Evolutionary conservation across 768 basidiomycete genomes (phyloP).

Genomic region (Lyophyllum shimeji): DNA sequence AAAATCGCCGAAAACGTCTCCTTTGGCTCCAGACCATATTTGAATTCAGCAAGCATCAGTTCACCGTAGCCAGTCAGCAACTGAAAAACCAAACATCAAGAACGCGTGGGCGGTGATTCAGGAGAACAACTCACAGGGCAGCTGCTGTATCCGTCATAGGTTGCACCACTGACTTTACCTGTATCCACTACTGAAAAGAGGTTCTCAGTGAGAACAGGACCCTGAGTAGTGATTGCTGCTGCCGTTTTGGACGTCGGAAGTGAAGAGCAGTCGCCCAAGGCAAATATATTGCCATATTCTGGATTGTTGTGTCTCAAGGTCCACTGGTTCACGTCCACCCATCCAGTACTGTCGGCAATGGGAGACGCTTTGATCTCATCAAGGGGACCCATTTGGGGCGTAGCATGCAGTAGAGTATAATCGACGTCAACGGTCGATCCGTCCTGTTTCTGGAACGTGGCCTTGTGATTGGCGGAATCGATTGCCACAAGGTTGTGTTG

Average conservation of each 20-base stretch:
- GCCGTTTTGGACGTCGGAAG: slow-evolving; percentile 96
- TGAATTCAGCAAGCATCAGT: slow-evolving; percentile 90
- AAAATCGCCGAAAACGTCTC: slow-evolving; percentile 76
- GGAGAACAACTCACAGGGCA: slow-evolving; percentile 63
- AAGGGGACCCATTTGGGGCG: slow-evolving; percentile 91
- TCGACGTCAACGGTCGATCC: slow-evolving; percentile 67
- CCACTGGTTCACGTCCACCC: slow-evolving; percentile 82
- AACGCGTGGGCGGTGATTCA: not conserved
- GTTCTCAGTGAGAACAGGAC: slow-evolving; percentile 90
- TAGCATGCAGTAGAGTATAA: slow-evolving; percentile 82
- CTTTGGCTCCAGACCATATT: slow-evolving; percentile 85
- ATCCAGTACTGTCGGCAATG: slow-evolving; percentile 79
- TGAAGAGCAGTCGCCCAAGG: slow-evolving; percentile 90
- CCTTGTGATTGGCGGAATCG: slow-evolving; percentile 67
- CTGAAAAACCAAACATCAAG: slow-evolving; percentile 33
- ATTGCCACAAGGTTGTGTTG: slow-evolving; percentile 80
- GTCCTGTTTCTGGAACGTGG: slow-evolving; percentile 83
- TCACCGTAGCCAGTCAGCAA: slow-evolving; percentile 80
- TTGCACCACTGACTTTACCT: slow-evolving; percentile 66
- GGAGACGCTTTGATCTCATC: slow-evolving; percentile 77
- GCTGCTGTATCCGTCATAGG: slow-evolving; percentile 88
- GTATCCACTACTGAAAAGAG: slow-evolving; percentile 72
- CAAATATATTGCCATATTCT: slow-evolving; percentile 78
- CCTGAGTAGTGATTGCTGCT: slow-evolving; percentile 89
- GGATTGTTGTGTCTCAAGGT: slow-evolving; percentile 86